Base-by-base conservation (phyloP, 768 basidiomycete genomes). In the Pholiota microspora region DNA sequence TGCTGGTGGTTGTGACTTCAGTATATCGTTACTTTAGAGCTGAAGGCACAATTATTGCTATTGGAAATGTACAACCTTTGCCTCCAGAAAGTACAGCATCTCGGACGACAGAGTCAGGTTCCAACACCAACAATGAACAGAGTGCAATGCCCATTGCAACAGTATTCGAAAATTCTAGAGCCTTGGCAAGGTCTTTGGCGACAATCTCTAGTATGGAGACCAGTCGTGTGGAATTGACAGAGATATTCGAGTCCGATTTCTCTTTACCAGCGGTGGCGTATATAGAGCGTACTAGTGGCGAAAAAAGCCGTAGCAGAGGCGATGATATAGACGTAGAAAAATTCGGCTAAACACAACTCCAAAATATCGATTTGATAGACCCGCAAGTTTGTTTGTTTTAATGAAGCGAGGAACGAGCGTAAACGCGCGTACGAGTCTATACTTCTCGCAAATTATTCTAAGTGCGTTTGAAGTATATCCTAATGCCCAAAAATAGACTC, bases 1-100 rank as follows among this genome's bases (percentile, higher is more conserved):
- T 56, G 16, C 57, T 63, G 7, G 51, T 63, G 3, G 55, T 63
- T 3, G 53, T 58, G 2, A 63, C 62, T 2, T 58, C 58, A 7
- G 42, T 59, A n/a, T 62, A 62, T 35, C 58, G 61, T 3, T 38
- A 56, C 6, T 53, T 62, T 25, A 40, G 61, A 18, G 9, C 46
- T 7, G 46, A 54, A 38, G 55, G 18, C n/a, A 4, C 35, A 36
- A 18, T 13, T 16, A 18, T 16, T 7, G 35, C 13, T 1, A 13
- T 13, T 16, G 35, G n/a, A 36, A 16, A 13, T 16, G n/a, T n/a
- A n/a, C n/a, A 31, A 6, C 40, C 40, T 8, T 21, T 21, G 40
- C 16, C 40, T 9, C 6, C 35, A 15, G 21, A n/a, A 23, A 42
- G 40, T 4, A 42, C 21, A 42, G 12, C 40, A 21, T n/a, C 5